These are phyloP conservation scores for Cystofilobasidium ferigula DNA, from an alignment of 768 basidiomycete genomes.

Conservation along the genomic window DNA sequence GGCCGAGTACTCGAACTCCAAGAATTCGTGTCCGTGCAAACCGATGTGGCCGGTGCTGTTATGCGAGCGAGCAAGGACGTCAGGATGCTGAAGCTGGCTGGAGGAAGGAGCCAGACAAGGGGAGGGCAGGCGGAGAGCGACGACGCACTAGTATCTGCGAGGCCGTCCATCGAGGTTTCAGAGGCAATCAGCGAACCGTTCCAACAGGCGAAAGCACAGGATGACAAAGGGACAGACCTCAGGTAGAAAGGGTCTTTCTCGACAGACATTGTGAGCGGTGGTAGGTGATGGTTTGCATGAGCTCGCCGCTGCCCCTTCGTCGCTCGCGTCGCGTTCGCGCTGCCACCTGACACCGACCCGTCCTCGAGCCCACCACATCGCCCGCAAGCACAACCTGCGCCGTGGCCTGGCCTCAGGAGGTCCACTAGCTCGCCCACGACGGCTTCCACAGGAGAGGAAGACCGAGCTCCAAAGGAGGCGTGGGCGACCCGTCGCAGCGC, in stretches of 20 bases:
- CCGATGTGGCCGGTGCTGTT: conserved; percentile 92
- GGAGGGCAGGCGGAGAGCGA: not conserved
- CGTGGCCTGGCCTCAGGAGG: too few species aligned
- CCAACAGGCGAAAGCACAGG: not conserved
- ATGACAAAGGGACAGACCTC: conserved; percentile 26
- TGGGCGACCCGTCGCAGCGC: too few species aligned
- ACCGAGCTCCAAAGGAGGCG: too few species aligned
- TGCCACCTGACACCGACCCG: too few species aligned
- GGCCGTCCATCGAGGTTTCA: not conserved
- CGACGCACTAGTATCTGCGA: conserved; percentile 12
- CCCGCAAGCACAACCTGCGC: too few species aligned
- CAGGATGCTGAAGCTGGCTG: not conserved
- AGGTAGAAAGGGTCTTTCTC: conserved; percentile 40
- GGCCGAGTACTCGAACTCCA: conserved; percentile 96
- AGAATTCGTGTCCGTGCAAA: conserved; percentile 92
- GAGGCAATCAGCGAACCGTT: too few species aligned
- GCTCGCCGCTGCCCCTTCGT: too few species aligned
- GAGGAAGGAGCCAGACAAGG: too few species aligned
- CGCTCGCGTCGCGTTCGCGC: too few species aligned
- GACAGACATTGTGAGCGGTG: conserved; percentile 21
- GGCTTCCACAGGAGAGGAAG: too few species aligned
- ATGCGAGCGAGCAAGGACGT: not conserved
- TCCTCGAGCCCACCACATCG: too few species aligned
- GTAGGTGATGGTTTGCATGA: not conserved
- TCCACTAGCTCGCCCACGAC: too few species aligned